Evolutionary conservation across 2,329 filamentous ascomycete genomes (phyloP).

Genomic region (Penicillium aurantiogriseum): DNA sequence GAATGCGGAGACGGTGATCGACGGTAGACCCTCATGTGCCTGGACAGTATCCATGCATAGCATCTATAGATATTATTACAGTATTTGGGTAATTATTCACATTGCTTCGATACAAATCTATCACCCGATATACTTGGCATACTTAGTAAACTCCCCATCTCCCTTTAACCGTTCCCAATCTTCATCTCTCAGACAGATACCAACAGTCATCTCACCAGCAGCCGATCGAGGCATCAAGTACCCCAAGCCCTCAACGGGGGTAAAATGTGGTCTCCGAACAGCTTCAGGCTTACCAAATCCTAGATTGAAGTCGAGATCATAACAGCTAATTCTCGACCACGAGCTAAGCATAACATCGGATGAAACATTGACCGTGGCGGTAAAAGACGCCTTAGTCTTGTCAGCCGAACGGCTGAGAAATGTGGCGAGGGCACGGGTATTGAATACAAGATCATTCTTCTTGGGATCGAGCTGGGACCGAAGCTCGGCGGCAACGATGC

Average conservation of each 20-base stretch:
- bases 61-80: too few species aligned
- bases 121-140: conserved; percentile 39
- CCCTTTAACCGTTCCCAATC: conserved; percentile 48
- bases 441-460: conserved; percentile 26
- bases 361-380: conserved; percentile 34
- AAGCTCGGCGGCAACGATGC: conserved; percentile 39
- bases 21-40: not conserved
- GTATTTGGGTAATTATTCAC: not conserved
- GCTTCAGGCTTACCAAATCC: conserved; percentile 48
- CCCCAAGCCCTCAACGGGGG: conserved; percentile 47
- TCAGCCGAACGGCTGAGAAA: conserved; percentile 35
- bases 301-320: conserved; percentile 47
- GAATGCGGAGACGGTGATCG: conserved; percentile 19
- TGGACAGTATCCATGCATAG: not conserved
- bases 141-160: conserved; percentile 46
- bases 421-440: conserved; percentile 46
- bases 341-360: conserved; percentile 55
- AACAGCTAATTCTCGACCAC: conserved; percentile 51
- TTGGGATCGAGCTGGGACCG: conserved; percentile 40
- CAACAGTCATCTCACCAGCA: conserved; percentile 48
- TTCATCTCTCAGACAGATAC: conserved; percentile 48
- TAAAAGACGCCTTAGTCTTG: conserved; percentile 32
- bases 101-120: not conserved
- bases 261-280: conserved; percentile 51
- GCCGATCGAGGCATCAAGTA: conserved; percentile 51